Evolutionary conservation across 768 basidiomycete species (phyloP).

Genomic region (Podaxis rugospora): DNA sequence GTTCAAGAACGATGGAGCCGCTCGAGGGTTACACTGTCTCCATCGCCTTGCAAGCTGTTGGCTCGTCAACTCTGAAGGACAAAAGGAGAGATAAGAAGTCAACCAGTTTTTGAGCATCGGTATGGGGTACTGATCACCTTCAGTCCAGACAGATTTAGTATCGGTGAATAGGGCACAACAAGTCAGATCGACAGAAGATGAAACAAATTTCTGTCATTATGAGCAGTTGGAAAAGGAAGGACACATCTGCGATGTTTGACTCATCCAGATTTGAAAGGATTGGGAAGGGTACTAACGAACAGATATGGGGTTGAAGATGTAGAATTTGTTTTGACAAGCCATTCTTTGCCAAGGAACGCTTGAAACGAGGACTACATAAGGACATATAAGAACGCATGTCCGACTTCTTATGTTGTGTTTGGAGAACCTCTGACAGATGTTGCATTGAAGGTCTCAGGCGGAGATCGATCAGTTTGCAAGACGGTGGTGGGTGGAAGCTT

Average conservation of each 20-base stretch:
- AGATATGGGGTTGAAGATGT: constrained; percentile 64
- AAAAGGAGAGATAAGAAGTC: constrained; percentile 10
- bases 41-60: constrained; percentile 67
- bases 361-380: constrained; percentile 49
- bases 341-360: constrained; percentile 59
- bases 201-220: constrained; percentile 55
- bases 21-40: constrained; percentile 50
- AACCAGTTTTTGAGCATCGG: constrained; percentile 6
- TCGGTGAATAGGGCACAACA: constrained; percentile 69
- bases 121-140: constrained; percentile 42
- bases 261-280: background rate
- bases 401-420: background rate
- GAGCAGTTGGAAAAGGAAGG: constrained; percentile 2
- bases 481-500: background rate
- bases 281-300: constrained; percentile 46
- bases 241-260: constrained; percentile 5
- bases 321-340: constrained; percentile 66
- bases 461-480: background rate
- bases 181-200: constrained; percentile 48
- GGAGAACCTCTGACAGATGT: constrained; percentile 4
- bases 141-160: constrained; percentile 69
- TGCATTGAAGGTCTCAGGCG: background rate
- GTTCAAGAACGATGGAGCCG: constrained; percentile 23
- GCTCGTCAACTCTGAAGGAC: constrained; percentile 37
- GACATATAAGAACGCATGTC: background rate